phyloP scores from a whole-genome alignment of 2,329 filamentous ascomycete genomes.

The Dissoconium aciculare region DNA sequence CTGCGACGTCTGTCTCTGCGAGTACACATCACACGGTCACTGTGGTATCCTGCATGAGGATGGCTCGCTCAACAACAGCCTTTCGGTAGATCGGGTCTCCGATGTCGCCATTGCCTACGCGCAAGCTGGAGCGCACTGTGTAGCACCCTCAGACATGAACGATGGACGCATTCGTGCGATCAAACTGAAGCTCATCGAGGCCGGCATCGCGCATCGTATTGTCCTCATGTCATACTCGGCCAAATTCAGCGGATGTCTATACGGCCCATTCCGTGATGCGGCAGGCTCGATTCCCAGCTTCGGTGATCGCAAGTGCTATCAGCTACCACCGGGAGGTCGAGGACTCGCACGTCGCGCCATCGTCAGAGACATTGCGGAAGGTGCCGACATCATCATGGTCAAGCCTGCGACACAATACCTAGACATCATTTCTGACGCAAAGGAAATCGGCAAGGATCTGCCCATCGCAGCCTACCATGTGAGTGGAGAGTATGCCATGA shows the following conservation, averaged over 20 bases:
- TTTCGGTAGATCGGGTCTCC: slow-evolving; percentile 86
- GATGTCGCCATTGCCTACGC: slow-evolving; percentile 98
- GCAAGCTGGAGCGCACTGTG: slow-evolving; percentile 87
- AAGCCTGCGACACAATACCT: slow-evolving; percentile 93
- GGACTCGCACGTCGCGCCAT: slow-evolving; percentile 87
- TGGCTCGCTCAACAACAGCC: slow-evolving; percentile 77
- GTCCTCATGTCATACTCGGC: slow-evolving; percentile 96
- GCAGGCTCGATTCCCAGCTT: slow-evolving; percentile 83
- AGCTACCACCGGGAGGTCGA: slow-evolving; percentile 81
- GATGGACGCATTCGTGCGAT: slow-evolving; percentile 94
- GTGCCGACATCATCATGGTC: slow-evolving; percentile 97
- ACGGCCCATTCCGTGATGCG: slow-evolving; percentile 93
- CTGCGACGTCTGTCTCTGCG: slow-evolving; percentile 90
- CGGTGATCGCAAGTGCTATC: slow-evolving; percentile 91
- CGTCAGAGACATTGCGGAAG: slow-evolving; percentile 74
- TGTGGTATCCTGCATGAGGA: slow-evolving; percentile 93
- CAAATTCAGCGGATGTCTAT: slow-evolving; percentile 92
- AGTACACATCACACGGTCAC: slow-evolving; percentile 96
- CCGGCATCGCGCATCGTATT: slow-evolving; percentile 79
- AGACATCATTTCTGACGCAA: slow-evolving; percentile 94
- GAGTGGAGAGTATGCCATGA: slow-evolving; percentile 94
- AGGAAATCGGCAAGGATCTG: slow-evolving; percentile 80
- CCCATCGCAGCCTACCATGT: slow-evolving; percentile 95
- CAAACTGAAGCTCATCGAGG: slow-evolving; percentile 93
- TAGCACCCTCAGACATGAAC: slow-evolving; percentile 97